A percentile compares a stretch with the other conserved stretches of the same genome.
These are phyloP conservation scores for Lecanosticta acicola DNA, from an alignment of 2,329 filamentous ascomycete genomes.

Conservation along the genomic window DNA sequence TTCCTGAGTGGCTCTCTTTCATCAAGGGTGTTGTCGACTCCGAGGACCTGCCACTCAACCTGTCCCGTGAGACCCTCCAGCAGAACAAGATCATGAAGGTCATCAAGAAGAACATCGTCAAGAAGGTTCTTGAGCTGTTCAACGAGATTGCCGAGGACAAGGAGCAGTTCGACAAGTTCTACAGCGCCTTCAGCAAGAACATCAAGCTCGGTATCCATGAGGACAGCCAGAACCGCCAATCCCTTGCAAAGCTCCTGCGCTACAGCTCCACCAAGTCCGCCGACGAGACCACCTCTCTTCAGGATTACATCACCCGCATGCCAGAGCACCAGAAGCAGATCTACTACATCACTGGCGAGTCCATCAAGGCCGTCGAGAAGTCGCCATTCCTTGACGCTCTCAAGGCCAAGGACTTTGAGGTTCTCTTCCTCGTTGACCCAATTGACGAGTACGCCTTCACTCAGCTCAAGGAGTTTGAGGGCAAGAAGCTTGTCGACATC, in stretches of 20 bases:
- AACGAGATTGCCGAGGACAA: conserved; percentile 98
- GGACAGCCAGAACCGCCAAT: conserved; percentile 91
- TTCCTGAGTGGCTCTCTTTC: conserved; percentile 98
- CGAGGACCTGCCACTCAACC: conserved; percentile 97
- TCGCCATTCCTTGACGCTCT: conserved; percentile 98
- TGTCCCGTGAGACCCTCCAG: conserved; percentile 99
- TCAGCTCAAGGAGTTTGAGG: conserved; percentile 99
- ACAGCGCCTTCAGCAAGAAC: conserved; percentile 99
- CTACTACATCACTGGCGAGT: conserved; percentile 99
- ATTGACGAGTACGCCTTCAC: conserved; percentile 99
- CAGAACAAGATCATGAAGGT: conserved; percentile 99
- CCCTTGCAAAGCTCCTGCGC: conserved; percentile 95
- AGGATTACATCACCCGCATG: conserved; percentile 99
- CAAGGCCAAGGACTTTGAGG: conserved; percentile 99
- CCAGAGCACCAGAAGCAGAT: conserved; percentile 99
- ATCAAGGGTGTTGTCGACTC: conserved; percentile 99
- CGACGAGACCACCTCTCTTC: conserved; percentile 90
- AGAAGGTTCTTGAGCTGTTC: conserved; percentile 99
- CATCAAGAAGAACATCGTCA: conserved; percentile 99
- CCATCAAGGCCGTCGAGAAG: conserved; percentile 94
- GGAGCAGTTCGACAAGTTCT: conserved; percentile 99
- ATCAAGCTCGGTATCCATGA: conserved; percentile 99
- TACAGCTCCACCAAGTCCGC: conserved; percentile 99
- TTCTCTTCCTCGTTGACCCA: conserved; percentile 97
- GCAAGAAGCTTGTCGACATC: conserved; percentile 99